Percentiles rank a stretch among this genome's conserved stretches.
phyloP scores from a whole-genome alignment of 2,329 filamentous ascomycete species.

The Aureobasidium musti region DNA sequence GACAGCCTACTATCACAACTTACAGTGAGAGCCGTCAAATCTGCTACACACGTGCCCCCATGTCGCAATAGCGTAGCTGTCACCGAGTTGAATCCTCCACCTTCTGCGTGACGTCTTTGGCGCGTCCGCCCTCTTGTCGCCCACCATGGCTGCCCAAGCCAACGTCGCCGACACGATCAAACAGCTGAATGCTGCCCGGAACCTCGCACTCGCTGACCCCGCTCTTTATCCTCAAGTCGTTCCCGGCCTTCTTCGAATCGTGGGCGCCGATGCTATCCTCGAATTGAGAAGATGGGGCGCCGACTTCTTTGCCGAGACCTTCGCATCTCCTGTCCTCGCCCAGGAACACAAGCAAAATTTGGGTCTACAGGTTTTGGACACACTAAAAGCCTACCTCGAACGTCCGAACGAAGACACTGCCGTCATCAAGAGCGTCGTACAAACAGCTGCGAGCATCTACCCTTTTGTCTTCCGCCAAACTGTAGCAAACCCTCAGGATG shows the following conservation, averaged over 20 bases:
- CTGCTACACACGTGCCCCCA: slow-evolving; percentile 6
- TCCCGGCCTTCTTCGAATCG: slow-evolving; percentile 87
- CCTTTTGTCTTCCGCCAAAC: slow-evolving; percentile 89
- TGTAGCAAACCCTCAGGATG: slow-evolving; percentile 82
- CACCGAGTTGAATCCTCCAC: slow-evolving; percentile 4
- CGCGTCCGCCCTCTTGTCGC: slow-evolving; percentile 26
- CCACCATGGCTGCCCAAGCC: slow-evolving; percentile 36
- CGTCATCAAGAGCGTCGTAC: slow-evolving; percentile 83
- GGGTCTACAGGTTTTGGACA: slow-evolving; percentile 74
- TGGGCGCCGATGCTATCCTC: slow-evolving; percentile 70
- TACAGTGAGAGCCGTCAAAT: background rate
- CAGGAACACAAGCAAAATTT: slow-evolving; percentile 77
- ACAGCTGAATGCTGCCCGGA: slow-evolving; percentile 87
- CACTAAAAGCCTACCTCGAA: slow-evolving; percentile 57
- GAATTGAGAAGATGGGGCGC: slow-evolving; percentile 94
- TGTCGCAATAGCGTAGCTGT: slow-evolving; percentile 26
- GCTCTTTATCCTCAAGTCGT: slow-evolving; percentile 90
- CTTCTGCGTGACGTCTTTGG: slow-evolving; percentile 33
- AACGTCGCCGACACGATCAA: slow-evolving; percentile 68
- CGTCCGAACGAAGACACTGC: slow-evolving; percentile 67
- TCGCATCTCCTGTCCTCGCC: slow-evolving; percentile 83
- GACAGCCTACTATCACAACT: background rate
- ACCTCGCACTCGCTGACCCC: slow-evolving; percentile 82
- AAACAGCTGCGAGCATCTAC: slow-evolving; percentile 89
- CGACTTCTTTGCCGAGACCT: slow-evolving; percentile 93